Evolutionary conservation across 495 filamentous ascomycete genomes (phyloP).

Genomic region (Daldinia caldariorum): DNA sequence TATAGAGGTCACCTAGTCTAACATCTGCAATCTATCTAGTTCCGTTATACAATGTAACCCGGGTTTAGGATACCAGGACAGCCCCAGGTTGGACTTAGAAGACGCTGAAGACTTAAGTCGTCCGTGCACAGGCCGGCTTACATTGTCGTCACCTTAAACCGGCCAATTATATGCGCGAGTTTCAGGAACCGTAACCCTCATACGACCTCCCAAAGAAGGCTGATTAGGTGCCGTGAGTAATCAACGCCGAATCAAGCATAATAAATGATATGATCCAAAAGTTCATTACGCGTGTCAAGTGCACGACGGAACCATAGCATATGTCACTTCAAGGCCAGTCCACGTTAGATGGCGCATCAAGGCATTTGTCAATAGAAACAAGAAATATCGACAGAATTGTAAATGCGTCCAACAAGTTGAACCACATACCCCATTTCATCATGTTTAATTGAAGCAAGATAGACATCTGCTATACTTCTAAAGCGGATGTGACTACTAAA

Average conservation of each 20-base stretch:
- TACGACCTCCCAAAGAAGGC: not conserved
- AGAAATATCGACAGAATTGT: constrained; percentile 11
- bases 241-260: not conserved
- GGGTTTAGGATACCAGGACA: not conserved
- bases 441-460: constrained; percentile 32
- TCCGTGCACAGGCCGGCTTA: not conserved
- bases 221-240: not conserved
- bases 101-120: not conserved
- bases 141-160: not conserved
- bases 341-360: not conserved
- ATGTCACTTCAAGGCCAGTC: not conserved
- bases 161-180: not conserved
- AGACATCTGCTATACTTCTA: constrained; percentile 32
- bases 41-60: constrained; percentile 38
- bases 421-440: constrained; percentile 29
- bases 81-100: not conserved
- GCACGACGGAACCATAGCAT: not conserved
- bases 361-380: constrained; percentile 1
- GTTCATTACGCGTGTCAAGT: not conserved
- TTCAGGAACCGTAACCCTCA: not conserved
- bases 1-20: not conserved
- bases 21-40: constrained; percentile 10
- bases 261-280: not conserved
- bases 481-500: constrained; percentile 8
- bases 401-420: constrained; percentile 18